Percentiles rank a stretch among this genome's conserved stretches.
phyloP scores from a whole-genome alignment of 495 filamentous ascomycete species.

The Acidomyces sp. region DNA sequence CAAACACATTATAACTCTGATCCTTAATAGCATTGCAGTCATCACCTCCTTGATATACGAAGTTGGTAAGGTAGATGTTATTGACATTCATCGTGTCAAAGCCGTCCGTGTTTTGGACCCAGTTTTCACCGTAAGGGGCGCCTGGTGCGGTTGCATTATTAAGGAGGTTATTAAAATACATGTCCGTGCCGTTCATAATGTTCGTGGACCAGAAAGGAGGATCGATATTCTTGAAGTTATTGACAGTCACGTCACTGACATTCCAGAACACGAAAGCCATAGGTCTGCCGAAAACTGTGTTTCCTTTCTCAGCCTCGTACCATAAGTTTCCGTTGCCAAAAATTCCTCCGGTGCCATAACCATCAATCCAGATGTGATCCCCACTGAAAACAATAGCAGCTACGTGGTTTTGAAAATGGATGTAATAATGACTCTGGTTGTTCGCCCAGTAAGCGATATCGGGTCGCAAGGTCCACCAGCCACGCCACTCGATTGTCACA shows the following conservation, averaged over 20 bases:
- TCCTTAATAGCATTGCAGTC: slow-evolving; percentile 49
- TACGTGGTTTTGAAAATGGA: slow-evolving; percentile 44
- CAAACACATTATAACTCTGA: slow-evolving; percentile 39
- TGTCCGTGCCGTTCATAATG: slow-evolving; percentile 47
- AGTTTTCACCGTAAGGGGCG: slow-evolving; percentile 40
- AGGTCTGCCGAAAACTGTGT: slow-evolving; percentile 38
- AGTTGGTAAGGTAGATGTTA: slow-evolving; percentile 40
- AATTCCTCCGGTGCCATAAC: slow-evolving; percentile 40
- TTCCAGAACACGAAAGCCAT: slow-evolving; percentile 54
- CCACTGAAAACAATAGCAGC: slow-evolving; percentile 42
- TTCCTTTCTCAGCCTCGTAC: slow-evolving; percentile 31
- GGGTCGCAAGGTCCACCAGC: slow-evolving; percentile 33
- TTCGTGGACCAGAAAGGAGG: slow-evolving; percentile 43
- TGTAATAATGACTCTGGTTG: slow-evolving; percentile 36
- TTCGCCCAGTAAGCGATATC: slow-evolving; percentile 42
- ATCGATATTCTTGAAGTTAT: slow-evolving; percentile 41
- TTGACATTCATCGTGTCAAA: slow-evolving; percentile 42
- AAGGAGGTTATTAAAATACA: slow-evolving; percentile 40
- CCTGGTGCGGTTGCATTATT: slow-evolving; percentile 37
- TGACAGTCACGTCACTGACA: slow-evolving; percentile 39
- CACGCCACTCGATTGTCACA: slow-evolving; percentile 27
- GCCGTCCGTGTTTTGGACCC: slow-evolving; percentile 49
- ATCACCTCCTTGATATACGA: slow-evolving; percentile 47
- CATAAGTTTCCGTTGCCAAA: slow-evolving; percentile 40
- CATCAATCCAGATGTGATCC: slow-evolving; percentile 37